Evolutionary conservation across 2,329 filamentous ascomycete species (phyloP).

Genomic region (Nemania abortiva): DNA sequence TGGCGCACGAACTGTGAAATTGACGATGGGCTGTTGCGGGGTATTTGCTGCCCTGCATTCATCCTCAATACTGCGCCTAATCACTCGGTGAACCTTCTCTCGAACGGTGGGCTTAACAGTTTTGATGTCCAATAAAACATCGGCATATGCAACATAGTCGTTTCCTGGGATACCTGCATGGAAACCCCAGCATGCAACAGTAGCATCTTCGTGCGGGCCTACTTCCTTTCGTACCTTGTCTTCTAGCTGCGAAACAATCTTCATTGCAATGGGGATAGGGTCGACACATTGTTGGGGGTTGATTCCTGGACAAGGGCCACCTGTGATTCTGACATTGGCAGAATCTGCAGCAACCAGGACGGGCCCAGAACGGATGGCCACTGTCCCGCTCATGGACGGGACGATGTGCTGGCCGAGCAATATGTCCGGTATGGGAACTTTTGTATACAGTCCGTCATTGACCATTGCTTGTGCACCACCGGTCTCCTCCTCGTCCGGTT

Average conservation of each 20-base stretch:
- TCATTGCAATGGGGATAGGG: not conserved
- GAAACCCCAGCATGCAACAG: slow-evolving; percentile 37
- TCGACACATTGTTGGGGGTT: slow-evolving; percentile 7
- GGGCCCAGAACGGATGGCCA: slow-evolving; percentile 6
- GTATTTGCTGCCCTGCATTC: slow-evolving; percentile 20
- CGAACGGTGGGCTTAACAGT: slow-evolving; percentile 8
- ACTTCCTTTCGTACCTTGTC: not conserved
- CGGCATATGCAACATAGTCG: slow-evolving; percentile 16
- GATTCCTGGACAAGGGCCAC: slow-evolving; percentile 7
- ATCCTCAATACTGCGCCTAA: slow-evolving; percentile 11
- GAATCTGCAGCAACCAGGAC: slow-evolving; percentile 35
- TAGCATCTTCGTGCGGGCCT: slow-evolving; percentile 44
- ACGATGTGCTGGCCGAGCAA: slow-evolving; percentile 55
- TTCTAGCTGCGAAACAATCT: not conserved
- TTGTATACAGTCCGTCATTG: slow-evolving; percentile 53
- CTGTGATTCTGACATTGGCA: slow-evolving; percentile 43
- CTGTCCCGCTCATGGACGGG: slow-evolving; percentile 42
- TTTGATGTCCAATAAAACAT: slow-evolving; percentile 16
- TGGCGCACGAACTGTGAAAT: slow-evolving; percentile 14
- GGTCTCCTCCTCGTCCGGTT: slow-evolving; percentile 74
- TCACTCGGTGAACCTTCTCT: slow-evolving; percentile 9
- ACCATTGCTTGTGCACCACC: slow-evolving; percentile 65
- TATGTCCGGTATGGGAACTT: slow-evolving; percentile 51
- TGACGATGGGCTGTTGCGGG: slow-evolving; percentile 1
- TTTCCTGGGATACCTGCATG: slow-evolving; percentile 10